Evolutionary conservation across 768 basidiomycete species (phyloP), one percentile per base, ranked within the genome.

Genomic region (Rhodotorula kratochvilovae): DNA sequence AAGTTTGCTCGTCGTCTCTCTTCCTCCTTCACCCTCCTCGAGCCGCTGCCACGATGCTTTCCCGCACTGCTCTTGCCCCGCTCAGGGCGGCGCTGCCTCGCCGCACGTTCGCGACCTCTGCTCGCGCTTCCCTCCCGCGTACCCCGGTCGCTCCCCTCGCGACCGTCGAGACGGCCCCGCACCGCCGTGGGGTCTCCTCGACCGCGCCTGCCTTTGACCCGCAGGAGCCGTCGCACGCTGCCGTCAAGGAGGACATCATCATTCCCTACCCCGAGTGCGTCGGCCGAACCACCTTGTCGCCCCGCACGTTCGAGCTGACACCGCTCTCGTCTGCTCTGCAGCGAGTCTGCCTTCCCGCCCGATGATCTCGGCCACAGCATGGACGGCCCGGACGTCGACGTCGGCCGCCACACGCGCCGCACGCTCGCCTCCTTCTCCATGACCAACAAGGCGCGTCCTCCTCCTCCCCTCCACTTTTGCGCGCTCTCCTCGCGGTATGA

Each of bases 361-460:
- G 55, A 58, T 35, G 79, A 79, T 65, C 62, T 78, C 17, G 80
- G 80, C 33, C 80, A 81, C 71, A 71, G 75, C 56, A 79, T 76
- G 71, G 69, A 72, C 19, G 78, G 80, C 2, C 56, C 61, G 23
- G 55, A 61, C 48, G 73, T 77, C 36, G 79, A 79, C 57, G 79
- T 78, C 58, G 80, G 81, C 36, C 71, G 78, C 55, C 82, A 82
- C 76, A 78, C 67, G 63, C 80, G 80, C 63, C 77, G 81, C 16
- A 86, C 87, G 10, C 84, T 94, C 48, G 85, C 88, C 17, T 84
- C 85, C 36, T 89, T 95, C 78, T 92, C 91, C 17, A 85, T 95
- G 83, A 83, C 86, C 79, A n/a, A 21, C 58, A 59, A 59, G 84
- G 90, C 88, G 61, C 74, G 80, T 43, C 39, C 55, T 35, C 27